Evolutionary conservation across 345 rosid species (phyloP), one percentile per base, ranked within the genome.

Genomic region (Hibiscus tridactylites): DNA sequence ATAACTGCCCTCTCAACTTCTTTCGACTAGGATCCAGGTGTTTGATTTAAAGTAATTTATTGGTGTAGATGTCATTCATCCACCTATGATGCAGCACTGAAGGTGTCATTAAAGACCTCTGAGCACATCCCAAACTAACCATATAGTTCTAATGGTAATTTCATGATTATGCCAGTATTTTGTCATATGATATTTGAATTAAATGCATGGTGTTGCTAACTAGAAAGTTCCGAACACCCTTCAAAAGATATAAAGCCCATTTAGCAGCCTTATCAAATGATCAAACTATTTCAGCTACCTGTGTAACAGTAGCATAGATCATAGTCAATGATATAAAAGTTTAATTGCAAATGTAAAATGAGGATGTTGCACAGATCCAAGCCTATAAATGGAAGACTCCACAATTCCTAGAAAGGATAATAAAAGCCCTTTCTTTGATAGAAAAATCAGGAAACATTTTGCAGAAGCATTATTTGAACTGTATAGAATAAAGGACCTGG

Each of bases 401-500:
- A 47, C 0, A 16, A 49, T 49, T 35, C 42, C 13, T 49, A 67
- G 42, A 5, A 63, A 4, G 0, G 0, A 3, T 47, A 6, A 26
- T 0, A n/a, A 67, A 47, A 49, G 7, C 15, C 13, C 8, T 67
- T 67, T 35, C 15, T 28, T 49, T 49, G 11, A 12, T 26, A 66
- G 35, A 46, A 47, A 46, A 66, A 24, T 19, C 54, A 24, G 6
- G 21, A 46, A 66, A 46, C 1, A 16, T 44, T 6, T 50, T 50
- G n/a, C 37, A 47, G 28, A 68, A 15, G 31, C 71, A 29, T 50
- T 26, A 9, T 68, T 47, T 68, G 26, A 49, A 46, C 16, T 9
- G 33, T 46, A 54, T 17, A 35, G 26, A 31, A 68, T 44, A 26
- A 52, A 57, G 39, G 53, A 94, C 98, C 96, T 94, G 98, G 75